A percentile compares a stretch with the other conserved stretches of the same genome.
phyloP scores from a whole-genome alignment of 2,329 filamentous ascomycete genomes.

The Curvularia spicifera region DNA sequence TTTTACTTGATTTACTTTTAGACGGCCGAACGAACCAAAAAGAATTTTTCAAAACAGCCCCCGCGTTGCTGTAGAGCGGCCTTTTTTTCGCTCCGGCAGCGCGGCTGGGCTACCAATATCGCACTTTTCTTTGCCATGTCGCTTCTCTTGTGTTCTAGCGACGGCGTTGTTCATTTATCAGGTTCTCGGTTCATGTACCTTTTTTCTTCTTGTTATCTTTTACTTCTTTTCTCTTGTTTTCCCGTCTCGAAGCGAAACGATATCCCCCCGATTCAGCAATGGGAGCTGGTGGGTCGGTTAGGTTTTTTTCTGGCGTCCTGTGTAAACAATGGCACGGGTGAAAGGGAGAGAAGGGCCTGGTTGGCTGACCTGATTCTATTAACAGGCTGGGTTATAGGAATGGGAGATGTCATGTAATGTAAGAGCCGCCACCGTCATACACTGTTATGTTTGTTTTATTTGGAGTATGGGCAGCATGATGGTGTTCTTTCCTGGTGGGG shows the following conservation, averaged over 20 bases:
- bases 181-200: conserved; percentile 6
- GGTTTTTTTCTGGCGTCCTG: conserved; percentile 9
- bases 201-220: background rate
- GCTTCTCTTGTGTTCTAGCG: conserved; percentile 30
- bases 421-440: background rate
- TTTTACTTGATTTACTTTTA: conserved; percentile 17
- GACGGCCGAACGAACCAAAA: conserved; percentile 29
- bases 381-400: background rate
- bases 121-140: conserved; percentile 19
- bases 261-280: conserved; percentile 17
- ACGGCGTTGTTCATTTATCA: conserved; percentile 29
- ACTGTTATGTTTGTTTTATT: background rate
- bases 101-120: conserved; percentile 28
- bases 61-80: conserved; percentile 17
- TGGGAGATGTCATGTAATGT: background rate
- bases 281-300: conserved; percentile 11
- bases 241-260: background rate
- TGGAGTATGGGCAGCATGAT: background rate
- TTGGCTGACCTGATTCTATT: conserved; percentile 6
- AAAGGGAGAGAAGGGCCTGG: conserved; percentile 6
- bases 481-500: background rate
- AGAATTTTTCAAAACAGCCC: conserved; percentile 22
- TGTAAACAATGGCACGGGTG: background rate
- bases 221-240: background rate
- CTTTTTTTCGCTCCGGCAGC: conserved; percentile 12